Evolutionary conservation across 225 moss, liverwort and hornwort genomes (phyloP).

Genomic region (Polytrichum formosum): DNA sequence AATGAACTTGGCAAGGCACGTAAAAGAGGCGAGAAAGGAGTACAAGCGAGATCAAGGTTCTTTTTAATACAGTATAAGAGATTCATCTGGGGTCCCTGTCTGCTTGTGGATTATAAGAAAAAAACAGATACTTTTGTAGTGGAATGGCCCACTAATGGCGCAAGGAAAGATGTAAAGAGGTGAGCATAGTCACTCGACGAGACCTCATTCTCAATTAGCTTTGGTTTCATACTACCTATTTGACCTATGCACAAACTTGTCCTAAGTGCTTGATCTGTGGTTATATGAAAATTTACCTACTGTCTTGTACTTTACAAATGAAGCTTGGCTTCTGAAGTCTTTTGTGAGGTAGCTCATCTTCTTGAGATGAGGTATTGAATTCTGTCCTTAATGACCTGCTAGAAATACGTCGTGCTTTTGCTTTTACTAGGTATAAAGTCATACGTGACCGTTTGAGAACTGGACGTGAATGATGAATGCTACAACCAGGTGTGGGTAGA

Average conservation of each 20-base stretch:
- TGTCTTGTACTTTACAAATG: neutral
- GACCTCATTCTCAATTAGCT: rapidly evolving
- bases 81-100: conserved; percentile 63
- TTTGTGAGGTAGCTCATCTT: neutral
- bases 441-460: no score
- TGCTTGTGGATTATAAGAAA: conserved; percentile 43
- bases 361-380: neutral
- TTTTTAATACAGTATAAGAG: conserved; percentile 38
- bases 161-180: conserved; percentile 37
- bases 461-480: no score
- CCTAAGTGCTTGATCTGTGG: neutral
- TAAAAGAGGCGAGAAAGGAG: conserved; percentile 65
- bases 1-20: conserved; percentile 53
- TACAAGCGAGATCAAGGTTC: conserved; percentile 66
- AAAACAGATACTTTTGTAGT: conserved; percentile 52
- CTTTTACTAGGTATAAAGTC: no score
- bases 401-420: no score
- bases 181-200: neutral
- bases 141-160: conserved; percentile 43
- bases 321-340: neutral
- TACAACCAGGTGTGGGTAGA: no score
- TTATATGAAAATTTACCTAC: neutral
- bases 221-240: neutral
- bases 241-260: neutral
- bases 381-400: no score